Evolutionary conservation across 129 eudicot species (phyloP), one percentile per base, ranked within the genome.

Genomic region (Lactuca saligna): DNA sequence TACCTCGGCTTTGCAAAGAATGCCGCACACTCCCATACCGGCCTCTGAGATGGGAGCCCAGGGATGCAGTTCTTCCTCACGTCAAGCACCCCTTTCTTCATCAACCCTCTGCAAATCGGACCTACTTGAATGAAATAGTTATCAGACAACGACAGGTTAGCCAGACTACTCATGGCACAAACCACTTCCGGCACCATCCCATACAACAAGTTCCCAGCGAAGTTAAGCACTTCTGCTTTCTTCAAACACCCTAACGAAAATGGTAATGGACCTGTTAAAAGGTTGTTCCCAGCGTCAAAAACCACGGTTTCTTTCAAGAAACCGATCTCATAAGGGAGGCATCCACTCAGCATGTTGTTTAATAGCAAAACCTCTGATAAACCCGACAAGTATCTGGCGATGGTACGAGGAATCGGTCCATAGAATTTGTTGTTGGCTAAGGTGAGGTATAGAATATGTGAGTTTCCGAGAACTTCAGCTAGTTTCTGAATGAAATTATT

Each of bases 261-360:
- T 1, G 99, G 97, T 12, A 93, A 12, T 0, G 77, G 95, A 9
- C 97, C 97, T 0, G 86, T 83, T 25, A 91, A 61, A 4, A n/a
- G 72, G 37, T 93, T 93, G 66, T 78, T 78, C 16, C 92, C 86
- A 0, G 81, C 84, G 49, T 93, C 99, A n/a, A 93, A 77, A 29
- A 93, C 90, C 3, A 84, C 80, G 0, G 88, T 83, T 25, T 93
- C 81, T 11, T 78, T 83, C 20, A 93, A 73, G 31, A 81, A 72
- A 14, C 99, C 99, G 8, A 93, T 59, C 75, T 93, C 97, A 16
- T 86, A 87, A 0, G 98, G 97, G 12, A 93, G 63, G 73, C 99
- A 93, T 13, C 97, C 99, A 15, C 65, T 81, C 41, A 93, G 32
- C 75, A 67, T 16, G 81, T 93, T 93, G 87, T 93, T 93, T 3